These are phyloP conservation scores for Penicillium manginii DNA, from an alignment of 495 filamentous ascomycete genomes.

Conservation along the genomic window DNA sequence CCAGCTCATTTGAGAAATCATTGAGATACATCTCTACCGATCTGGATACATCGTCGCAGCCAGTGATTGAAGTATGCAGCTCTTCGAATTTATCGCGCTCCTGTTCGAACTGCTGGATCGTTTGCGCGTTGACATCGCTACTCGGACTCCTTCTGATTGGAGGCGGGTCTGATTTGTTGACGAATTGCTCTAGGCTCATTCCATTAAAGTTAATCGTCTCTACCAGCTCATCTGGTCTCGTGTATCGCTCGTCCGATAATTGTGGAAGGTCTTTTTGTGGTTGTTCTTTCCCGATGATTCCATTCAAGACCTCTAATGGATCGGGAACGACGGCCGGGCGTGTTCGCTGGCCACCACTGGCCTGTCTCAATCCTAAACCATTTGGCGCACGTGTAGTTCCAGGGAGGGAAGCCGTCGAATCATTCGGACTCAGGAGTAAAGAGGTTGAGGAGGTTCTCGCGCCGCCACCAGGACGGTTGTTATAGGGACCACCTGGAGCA, in stretches of 20 bases:
- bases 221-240: conserved; percentile 50
- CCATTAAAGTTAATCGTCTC: conserved; percentile 79
- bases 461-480: conserved; percentile 60
- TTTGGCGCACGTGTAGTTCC: conserved; percentile 62
- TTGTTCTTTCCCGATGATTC: conserved; percentile 63
- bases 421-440: conserved; percentile 62
- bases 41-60: conserved; percentile 90
- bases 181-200: conserved; percentile 75
- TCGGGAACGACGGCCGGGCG: conserved; percentile 62
- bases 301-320: conserved; percentile 71
- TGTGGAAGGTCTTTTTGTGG: conserved; percentile 25
- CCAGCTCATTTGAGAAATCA: conserved; percentile 90
- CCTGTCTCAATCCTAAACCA: conserved; percentile 66
- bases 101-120: conserved; percentile 80
- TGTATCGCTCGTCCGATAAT: conserved; percentile 11
- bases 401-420: conserved; percentile 74
- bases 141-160: conserved; percentile 35
- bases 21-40: conserved; percentile 92
- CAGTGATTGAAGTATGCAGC: conserved; percentile 82
- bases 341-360: conserved; percentile 45
- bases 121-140: conserved; percentile 64
- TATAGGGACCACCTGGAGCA: conserved; percentile 26
- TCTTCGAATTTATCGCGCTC: conserved; percentile 91
- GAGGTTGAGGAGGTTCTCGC: conserved; percentile 71
- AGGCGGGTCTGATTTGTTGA: conserved; percentile 41